Base-by-base conservation (phyloP, 768 basidiomycete genomes). In the Boletales sp. region DNA sequence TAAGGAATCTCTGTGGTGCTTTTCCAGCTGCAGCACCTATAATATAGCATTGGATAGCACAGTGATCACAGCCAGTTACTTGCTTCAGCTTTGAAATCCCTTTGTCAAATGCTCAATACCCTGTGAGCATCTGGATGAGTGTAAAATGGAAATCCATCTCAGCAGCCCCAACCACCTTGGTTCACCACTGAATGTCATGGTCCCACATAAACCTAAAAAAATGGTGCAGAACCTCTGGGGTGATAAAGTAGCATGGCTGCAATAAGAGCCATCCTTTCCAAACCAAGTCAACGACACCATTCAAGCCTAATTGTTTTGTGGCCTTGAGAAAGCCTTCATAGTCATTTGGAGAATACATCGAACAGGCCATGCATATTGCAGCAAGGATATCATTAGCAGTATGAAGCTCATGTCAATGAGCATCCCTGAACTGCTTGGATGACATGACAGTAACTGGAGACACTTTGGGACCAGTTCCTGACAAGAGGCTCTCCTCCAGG, bases 61-160 rank as follows among this genome's bases (percentile, higher is more conserved):
- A 5, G 24, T 24, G 24, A 24, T 24, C 24, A 24, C 5, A 5
- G 24, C 24, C 24, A 24, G 24, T 24, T 24, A 24, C 24, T 24
- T 24, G 75, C 43, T 75, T 75, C 24, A 76, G 42, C n/a, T 54
- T 52, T 11, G 69, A 72, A 12, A 76, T 67, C 0, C 74, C 74
- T 27, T 70, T 65, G 13, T 60, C 54, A 45, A 74, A 76, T 19
- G 70, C 69, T 21, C 65, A 54, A 55, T 64, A 70, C 5, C 71
- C 70, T 11, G 59, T 61, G 40, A 59, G 63, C 13, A 65, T 63
- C 18, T 74, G 73, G 14, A 76, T 60, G 17, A 72, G 41, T 0
- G 64, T 66, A 38, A 72, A 68, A 5, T 64, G 62, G 50, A 69
- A 69, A 49, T 75, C 67, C 4, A 75, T 55, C 50, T 76, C 71